phyloP scores from a whole-genome alignment of 805 yeast species.

The Wickerhamomyces ciferrii region DNA sequence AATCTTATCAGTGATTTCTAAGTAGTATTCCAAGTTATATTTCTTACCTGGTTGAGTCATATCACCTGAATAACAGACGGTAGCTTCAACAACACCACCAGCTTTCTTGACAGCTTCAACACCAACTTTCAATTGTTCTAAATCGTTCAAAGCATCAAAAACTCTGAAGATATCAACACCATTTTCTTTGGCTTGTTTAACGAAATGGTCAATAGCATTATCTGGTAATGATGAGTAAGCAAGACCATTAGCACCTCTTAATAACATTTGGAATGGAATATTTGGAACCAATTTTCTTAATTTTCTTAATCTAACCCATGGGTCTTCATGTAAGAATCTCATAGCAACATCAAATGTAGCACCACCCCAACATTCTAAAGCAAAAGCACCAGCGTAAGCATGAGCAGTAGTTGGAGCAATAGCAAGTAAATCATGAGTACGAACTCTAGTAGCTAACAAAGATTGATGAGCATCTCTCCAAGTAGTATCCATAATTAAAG shows the following conservation, averaged over 20 bases:
- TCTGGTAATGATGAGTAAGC: conserved; percentile 98
- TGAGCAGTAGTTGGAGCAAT: conserved; percentile 94
- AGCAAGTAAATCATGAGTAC: conserved; percentile 86
- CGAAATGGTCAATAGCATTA: conserved; percentile 97
- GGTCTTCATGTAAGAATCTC: conserved; percentile 98
- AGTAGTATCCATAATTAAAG: conserved; percentile 95
- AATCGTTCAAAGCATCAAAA: conserved; percentile 94
- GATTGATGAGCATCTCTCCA: conserved; percentile 99
- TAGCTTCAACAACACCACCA: conserved; percentile 98
- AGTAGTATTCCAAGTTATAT: conserved; percentile 88
- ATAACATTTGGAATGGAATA: conserved; percentile 98
- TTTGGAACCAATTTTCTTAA: conserved; percentile 91
- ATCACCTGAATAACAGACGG: conserved; percentile 98
- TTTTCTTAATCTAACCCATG: conserved; percentile 93
- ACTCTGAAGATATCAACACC: conserved; percentile 99
- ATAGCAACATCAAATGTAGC: conserved; percentile 98
- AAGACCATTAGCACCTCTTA: conserved; percentile 99
- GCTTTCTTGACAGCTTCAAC: conserved; percentile 97
- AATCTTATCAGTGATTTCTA: conserved; percentile 74
- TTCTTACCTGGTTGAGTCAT: conserved; percentile 95
- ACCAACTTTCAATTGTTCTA: conserved; percentile 96
- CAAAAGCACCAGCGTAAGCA: conserved; percentile 86
- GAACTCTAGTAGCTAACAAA: conserved; percentile 91
- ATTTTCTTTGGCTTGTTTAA: conserved; percentile 85
- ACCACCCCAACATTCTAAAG: conserved; percentile 99